Percentiles rank a stretch among this genome's conserved stretches.
These are phyloP conservation scores for Calonectria pseudoturangicola DNA, from an alignment of 2,329 filamentous ascomycete genomes.

Conservation along the genomic window DNA sequence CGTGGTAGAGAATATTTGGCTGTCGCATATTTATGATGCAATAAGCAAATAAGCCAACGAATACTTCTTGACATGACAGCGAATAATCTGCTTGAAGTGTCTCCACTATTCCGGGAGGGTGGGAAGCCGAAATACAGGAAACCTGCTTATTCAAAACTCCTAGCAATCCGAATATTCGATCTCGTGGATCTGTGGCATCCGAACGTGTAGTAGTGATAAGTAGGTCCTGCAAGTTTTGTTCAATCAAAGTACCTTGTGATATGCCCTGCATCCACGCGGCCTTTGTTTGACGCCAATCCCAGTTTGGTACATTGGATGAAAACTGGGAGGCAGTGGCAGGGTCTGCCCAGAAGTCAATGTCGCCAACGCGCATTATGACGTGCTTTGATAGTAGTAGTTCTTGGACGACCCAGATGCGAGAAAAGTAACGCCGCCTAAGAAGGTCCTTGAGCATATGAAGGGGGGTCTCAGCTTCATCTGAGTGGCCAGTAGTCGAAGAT, in stretches of 20 bases:
- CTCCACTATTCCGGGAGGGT: too few species aligned
- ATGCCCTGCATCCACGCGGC: too few species aligned
- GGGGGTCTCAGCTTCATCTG: background rate
- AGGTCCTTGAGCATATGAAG: background rate
- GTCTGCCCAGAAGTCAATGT: background rate
- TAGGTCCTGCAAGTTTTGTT: background rate
- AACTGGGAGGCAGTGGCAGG: background rate
- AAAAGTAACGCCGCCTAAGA: background rate
- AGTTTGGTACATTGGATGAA: background rate
- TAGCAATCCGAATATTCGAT: background rate
- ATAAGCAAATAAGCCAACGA: background rate
- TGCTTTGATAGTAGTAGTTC: background rate
- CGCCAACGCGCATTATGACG: background rate
- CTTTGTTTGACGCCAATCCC: background rate
- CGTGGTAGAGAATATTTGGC: background rate
- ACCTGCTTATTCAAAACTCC: background rate
- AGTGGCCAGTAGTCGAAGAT: too few species aligned
- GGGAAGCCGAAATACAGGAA: too few species aligned
- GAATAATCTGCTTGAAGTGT: background rate
- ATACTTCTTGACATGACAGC: background rate
- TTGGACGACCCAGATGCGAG: background rate
- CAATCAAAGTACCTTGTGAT: background rate
- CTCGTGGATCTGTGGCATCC: background rate
- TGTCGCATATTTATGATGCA: background rate
- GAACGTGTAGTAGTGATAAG: background rate